Percentiles rank a stretch among this genome's conserved stretches.
phyloP scores from a whole-genome alignment of 495 filamentous ascomycete species.

The Filosporella fistucella region DNA sequence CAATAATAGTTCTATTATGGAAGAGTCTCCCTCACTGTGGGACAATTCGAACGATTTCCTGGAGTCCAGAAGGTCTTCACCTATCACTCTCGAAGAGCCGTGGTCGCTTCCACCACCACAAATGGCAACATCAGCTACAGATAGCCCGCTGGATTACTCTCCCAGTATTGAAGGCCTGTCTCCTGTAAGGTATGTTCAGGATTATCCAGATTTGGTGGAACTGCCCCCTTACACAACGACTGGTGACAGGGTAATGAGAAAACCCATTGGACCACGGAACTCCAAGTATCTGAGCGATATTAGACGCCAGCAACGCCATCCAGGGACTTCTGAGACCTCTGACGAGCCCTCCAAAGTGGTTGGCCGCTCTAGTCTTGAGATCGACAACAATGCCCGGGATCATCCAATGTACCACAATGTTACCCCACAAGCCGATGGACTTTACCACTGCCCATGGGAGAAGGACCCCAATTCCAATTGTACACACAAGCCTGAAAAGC shows the following conservation, averaged over 20 bases:
- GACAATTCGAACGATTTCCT: conserved; percentile 12
- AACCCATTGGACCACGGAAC: conserved; percentile 19
- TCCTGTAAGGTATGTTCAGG: conserved; percentile 22
- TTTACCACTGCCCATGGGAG: conserved; percentile 85
- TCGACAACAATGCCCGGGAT: conserved; percentile 62
- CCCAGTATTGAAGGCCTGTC: conserved; percentile 22
- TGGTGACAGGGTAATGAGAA: conserved; percentile 20
- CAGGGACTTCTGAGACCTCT: conserved; percentile 18
- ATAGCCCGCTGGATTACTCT: conserved; percentile 21
- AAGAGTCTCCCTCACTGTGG: conserved; percentile 14
- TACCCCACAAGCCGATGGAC: conserved; percentile 61
- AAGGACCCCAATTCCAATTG: conserved; percentile 55
- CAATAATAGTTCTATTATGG: conserved; percentile 10
- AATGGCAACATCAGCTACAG: conserved; percentile 14
- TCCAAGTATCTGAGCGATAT: conserved; percentile 21
- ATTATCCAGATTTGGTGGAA: conserved; percentile 19
- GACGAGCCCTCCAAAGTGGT: conserved; percentile 20
- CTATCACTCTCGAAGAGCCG: conserved; percentile 10
- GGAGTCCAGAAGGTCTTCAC: conserved; percentile 22
- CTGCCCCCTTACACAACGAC: conserved; percentile 19
- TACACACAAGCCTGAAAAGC: conserved; percentile 79
- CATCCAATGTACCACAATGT: conserved; percentile 74
- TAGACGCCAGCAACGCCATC: conserved; percentile 8
- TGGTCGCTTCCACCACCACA: conserved; percentile 13
- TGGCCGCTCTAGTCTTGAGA: conserved; percentile 20